Conservation (phyloP, 805 yeast genomes). For the Lachancea lanzarotensis region DNA sequence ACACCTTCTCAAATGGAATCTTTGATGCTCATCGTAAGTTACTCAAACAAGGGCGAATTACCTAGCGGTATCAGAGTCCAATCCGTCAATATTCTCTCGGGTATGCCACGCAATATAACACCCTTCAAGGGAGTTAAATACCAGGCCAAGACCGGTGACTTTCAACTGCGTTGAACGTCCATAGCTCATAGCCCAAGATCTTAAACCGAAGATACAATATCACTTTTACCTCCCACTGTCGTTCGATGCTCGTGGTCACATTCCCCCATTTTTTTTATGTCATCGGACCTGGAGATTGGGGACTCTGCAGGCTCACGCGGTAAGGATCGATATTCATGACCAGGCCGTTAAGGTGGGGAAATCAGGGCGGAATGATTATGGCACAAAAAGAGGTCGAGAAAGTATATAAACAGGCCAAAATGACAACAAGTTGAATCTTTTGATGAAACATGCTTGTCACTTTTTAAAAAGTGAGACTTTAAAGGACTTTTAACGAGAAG, state of each 20-base stretch:
- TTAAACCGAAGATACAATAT: not conserved
- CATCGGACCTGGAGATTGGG: not conserved
- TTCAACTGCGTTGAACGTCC: conserved; percentile 2
- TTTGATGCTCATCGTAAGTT: conserved; percentile 36
- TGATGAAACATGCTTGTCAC: too few relatives aligned
- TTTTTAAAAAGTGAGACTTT: too few relatives aligned
- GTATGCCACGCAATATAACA: conserved; percentile 39
- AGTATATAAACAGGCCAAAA: conserved; percentile 1
- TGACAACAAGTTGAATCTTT: too few relatives aligned
- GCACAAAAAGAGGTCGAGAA: conserved; percentile 1
- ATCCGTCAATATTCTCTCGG: conserved; percentile 52
- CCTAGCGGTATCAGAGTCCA: conserved; percentile 73
- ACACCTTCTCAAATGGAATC: conserved; percentile 7
- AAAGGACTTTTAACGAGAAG: too few relatives aligned
- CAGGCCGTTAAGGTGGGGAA: not conserved
- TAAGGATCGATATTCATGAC: not conserved
- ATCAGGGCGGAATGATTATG: not conserved
- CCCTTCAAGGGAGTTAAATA: conserved; percentile 93
- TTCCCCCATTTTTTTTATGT: not conserved
- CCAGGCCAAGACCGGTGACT: conserved; percentile 51
- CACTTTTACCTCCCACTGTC: not conserved
- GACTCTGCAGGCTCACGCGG: not conserved
- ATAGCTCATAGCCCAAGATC: too few relatives aligned
- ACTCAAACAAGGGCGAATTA: conserved; percentile 57
- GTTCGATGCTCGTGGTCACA: not conserved